Base-by-base conservation (phyloP, 2,329 filamentous ascomycete species). In the Aureobasidium mangrovei region DNA sequence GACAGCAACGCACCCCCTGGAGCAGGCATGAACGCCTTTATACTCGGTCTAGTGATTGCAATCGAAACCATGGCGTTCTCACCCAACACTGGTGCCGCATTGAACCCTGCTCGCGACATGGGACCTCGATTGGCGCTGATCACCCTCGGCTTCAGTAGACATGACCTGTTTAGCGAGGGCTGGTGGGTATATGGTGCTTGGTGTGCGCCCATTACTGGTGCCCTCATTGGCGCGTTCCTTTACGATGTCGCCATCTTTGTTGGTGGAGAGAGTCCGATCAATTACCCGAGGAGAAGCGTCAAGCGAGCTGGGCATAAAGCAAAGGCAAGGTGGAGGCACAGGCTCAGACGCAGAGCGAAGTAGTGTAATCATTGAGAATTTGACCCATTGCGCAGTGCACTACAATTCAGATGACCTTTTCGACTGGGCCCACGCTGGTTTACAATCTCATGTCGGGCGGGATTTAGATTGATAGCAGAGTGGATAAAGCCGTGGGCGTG, bases 211-310 rank as follows among this genome's bases (percentile, higher is more conserved):
- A 54, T 74, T 0, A 57, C 59, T 3, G 76, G 74, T 0, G 69
- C 69, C 0, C 66, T 76, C 10, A 60, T 71, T 4, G 75, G 75
- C 0, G 74, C 62, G 0, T 70, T 74, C 40, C 55, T 77, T 40
- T 78, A 78, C 60, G 76, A 77, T 61, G 66, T 70, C 33, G 68
- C 72, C 26, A 76, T 78, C 53, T 78, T 78, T 59, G 73, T 72
- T 0, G 63, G 64, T 4, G 75, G 74, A 0, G 76, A 78, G 60
- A 73, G 69, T 41, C 76, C 75, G 0, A 70, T 78, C 18, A 78
- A 78, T 59, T 78, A 78, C 60, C 73, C 63, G 26, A 60, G 73
- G 12, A 56, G 53, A 58, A 64, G 53, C 55, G 59, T 54, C 46
- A 60, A 27, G 58, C 62, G 53, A 61, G 60, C 32, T 53, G 60